Conservation (phyloP, 2,329 filamentous ascomycete genomes). For the Fusarium albosuccineum region DNA sequence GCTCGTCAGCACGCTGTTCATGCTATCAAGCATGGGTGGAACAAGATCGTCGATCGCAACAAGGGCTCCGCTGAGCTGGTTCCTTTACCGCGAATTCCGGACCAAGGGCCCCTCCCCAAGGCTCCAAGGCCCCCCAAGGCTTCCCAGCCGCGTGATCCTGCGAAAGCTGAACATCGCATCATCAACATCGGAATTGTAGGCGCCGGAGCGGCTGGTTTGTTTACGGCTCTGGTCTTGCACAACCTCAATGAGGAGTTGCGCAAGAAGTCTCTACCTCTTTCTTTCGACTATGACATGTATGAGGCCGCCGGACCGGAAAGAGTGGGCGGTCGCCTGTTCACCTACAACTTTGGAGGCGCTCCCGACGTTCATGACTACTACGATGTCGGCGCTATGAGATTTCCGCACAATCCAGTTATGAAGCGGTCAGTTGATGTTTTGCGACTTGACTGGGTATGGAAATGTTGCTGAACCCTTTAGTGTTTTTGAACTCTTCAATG, state of each 20-base stretch:
- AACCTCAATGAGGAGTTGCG: constrained; percentile 11
- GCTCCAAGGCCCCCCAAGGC: not conserved
- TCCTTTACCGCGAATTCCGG: not conserved
- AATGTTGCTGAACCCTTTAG: too few species aligned
- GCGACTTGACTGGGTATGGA: too few species aligned
- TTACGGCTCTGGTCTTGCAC: constrained; percentile 19
- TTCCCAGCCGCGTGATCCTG: constrained; percentile 5
- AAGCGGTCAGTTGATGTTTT: not conserved
- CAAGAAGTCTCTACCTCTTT: not conserved
- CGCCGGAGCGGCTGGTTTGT: constrained; percentile 25
- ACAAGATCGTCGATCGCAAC: not conserved
- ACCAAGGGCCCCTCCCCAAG: not conserved
- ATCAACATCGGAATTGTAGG: constrained; percentile 21
- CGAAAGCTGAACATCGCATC: not conserved
- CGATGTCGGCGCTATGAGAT: constrained; percentile 30
- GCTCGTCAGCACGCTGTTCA: constrained; percentile 5
- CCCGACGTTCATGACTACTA: constrained; percentile 26
- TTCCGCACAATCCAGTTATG: constrained; percentile 27
- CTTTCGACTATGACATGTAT: constrained; percentile 20
- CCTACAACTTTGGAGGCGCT: constrained; percentile 22
- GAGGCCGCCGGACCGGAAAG: constrained; percentile 14
- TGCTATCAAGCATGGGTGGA: constrained; percentile 14
- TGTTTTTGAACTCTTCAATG: constrained; percentile 7
- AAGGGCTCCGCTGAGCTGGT: constrained; percentile 4
- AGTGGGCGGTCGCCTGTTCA: constrained; percentile 28